Conservation (phyloP, 108 stramenopile genomes). For the Asterionellopsis glacialis region DNA sequence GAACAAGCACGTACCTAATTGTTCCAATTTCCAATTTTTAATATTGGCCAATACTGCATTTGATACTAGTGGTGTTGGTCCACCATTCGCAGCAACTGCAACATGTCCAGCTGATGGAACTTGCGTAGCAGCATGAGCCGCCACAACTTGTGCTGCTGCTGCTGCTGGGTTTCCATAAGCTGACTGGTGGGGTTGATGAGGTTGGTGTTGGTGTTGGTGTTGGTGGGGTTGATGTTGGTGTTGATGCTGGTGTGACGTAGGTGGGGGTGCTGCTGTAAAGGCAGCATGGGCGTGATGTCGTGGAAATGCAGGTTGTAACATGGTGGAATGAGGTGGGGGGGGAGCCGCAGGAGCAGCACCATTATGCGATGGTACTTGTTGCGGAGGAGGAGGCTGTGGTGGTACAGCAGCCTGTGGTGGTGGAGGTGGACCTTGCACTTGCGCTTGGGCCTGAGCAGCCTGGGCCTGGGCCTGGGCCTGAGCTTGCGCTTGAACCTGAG, state of each 20-base stretch:
- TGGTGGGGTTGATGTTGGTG: neutral
- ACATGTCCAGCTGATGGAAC: neutral
- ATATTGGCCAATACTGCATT: conserved; percentile 20
- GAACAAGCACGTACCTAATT: conserved; percentile 46
- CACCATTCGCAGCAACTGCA: neutral
- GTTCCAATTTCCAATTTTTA: conserved; percentile 46
- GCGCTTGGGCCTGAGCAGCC: conserved; percentile 1
- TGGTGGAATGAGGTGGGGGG: neutral
- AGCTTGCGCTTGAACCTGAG: neutral
- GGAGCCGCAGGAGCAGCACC: neutral
- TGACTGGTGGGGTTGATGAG: neutral
- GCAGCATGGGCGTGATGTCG: no score
- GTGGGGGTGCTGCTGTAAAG: neutral
- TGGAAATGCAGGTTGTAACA: neutral
- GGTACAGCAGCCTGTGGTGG: conserved; percentile 2
- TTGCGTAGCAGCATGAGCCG: neutral
- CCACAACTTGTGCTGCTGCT: neutral
- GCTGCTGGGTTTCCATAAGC: neutral
- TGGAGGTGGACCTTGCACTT: neutral
- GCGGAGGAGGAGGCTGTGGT: neutral
- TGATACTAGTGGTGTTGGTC: neutral
- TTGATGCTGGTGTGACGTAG: neutral
- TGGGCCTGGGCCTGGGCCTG: conserved; percentile 1
- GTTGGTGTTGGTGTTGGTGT: conserved; percentile 3
- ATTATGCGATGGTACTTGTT: neutral